Base-by-base conservation (phyloP, 768 basidiomycete species). In the Boletus rufocinnamomeus region DNA sequence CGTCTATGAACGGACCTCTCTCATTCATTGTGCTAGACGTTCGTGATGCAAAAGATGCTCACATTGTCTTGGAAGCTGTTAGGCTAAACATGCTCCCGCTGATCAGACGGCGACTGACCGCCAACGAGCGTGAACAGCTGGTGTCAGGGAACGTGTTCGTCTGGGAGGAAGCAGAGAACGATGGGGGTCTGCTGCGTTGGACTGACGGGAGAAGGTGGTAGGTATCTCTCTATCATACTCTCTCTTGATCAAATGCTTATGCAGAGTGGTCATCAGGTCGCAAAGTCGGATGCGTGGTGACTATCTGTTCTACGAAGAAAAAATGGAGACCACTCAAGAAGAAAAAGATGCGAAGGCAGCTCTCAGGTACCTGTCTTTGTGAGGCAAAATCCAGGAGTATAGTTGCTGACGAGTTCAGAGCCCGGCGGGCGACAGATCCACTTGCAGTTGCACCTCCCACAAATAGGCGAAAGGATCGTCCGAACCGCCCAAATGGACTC, bases 271-370 rank as follows among this genome's bases (percentile, higher is more conserved):
- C 32, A 34, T 19, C 61, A 91, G 89, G 89, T 91, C 90, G 1
- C 90, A 91, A 69, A 91, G 90, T 71, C 77, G 90, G 58, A 92
- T 92, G 90, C 79, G 88, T 27, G 89, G 86, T 23, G 89, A 89
- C 69, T 91, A 89, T 67, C 75, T 92, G 17, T 91, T 90, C 72
- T 92, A 92, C 63, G 90, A 91, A 67, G 89, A 91, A 70, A 91
- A 91, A 67, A 85, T 89, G 50, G 89, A 89, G 64, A 87, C 86
- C 0, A 91, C 88, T 1, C 84, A 86, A 59, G 90, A 89, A 67
- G 89, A 90, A 69, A 83, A 85, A 61, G 87, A 89, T 61, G 83
- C 86, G 1, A 91, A 91, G 65, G 89, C 89, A 52, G 88, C 86
- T n/a, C 77, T 89, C 62, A 80, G 89, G 88, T 88, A 62, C 41